These are phyloP conservation scores for Boletus insuetus DNA, from an alignment of 768 basidiomycete species.

Conservation along the genomic window DNA sequence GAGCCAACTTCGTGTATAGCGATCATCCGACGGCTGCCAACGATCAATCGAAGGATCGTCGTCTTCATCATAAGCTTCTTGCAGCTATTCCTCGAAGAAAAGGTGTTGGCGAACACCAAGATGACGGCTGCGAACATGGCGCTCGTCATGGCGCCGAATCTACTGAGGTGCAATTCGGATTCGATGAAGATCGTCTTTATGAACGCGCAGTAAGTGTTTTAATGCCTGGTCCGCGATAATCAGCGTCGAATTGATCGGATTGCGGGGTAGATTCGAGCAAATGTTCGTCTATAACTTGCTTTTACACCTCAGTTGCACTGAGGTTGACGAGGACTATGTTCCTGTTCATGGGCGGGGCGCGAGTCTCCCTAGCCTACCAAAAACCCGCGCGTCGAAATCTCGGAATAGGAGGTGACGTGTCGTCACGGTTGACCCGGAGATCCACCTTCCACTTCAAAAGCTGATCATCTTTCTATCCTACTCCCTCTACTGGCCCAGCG, in stretches of 20 bases:
- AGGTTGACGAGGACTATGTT: slow-evolving; percentile 73
- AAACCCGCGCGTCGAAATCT: slow-evolving; percentile 52
- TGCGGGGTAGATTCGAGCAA: slow-evolving; percentile 70
- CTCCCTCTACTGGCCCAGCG: neutral
- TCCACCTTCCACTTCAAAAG: neutral
- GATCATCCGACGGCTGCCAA: slow-evolving; percentile 76
- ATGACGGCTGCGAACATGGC: slow-evolving; percentile 91
- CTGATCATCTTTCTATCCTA: neutral
- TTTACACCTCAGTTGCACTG: slow-evolving; percentile 70
- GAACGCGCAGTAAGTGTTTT: slow-evolving; percentile 79
- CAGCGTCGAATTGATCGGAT: slow-evolving; percentile 6
- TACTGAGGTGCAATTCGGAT: slow-evolving; percentile 82
- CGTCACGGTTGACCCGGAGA: neutral
- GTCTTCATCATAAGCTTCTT: slow-evolving; percentile 89
- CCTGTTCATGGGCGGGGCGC: slow-evolving; percentile 81
- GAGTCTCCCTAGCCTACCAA: slow-evolving; percentile 42
- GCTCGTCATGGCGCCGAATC: slow-evolving; percentile 88
- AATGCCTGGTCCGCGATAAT: neutral
- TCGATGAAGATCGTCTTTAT: slow-evolving; percentile 89
- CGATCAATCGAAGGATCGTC: slow-evolving; percentile 82
- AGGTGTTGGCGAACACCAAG: slow-evolving; percentile 70
- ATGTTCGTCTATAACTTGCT: slow-evolving; percentile 84
- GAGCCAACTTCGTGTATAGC: slow-evolving; percentile 68
- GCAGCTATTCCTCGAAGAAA: slow-evolving; percentile 82
- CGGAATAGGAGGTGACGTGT: slow-evolving; percentile 46